Percentiles rank a stretch among this genome's conserved stretches.
Conservation (phyloP, 306 rosid species). For the Lotus japonicus region DNA sequence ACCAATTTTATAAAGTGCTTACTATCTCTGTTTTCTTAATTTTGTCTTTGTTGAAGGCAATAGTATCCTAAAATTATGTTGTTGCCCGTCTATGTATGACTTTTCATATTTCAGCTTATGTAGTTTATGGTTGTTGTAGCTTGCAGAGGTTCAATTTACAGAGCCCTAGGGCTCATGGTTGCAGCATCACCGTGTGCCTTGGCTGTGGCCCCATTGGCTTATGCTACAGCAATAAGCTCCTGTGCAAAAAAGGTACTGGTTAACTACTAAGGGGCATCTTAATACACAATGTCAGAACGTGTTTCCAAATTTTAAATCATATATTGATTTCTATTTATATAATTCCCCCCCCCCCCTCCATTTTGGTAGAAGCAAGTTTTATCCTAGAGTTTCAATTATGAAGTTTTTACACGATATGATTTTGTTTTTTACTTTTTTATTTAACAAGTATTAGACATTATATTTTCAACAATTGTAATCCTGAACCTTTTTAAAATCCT, state of each 20-base stretch:
- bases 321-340: neutral
- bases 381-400: slow-evolving; percentile 9
- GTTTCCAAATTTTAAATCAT: neutral
- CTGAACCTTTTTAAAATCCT: neutral
- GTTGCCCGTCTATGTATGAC: neutral
- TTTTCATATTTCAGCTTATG: slow-evolving; percentile 28
- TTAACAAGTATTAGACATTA: neutral
- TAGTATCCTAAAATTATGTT: neutral
- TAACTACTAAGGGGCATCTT: neutral
- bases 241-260: slow-evolving; percentile 79
- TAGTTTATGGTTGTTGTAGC: slow-evolving; percentile 46
- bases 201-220: slow-evolving; percentile 96
- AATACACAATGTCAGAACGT: neutral
- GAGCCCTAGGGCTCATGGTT: slow-evolving; percentile 97
- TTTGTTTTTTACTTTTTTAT: neutral
- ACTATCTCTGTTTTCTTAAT: neutral
- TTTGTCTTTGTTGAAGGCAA: neutral
- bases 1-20: neutral
- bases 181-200: slow-evolving; percentile 99
- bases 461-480: neutral
- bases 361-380: slow-evolving; percentile 4
- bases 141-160: slow-evolving; percentile 92
- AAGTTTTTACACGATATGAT: neutral
- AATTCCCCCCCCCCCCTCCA: neutral
- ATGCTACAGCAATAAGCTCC: slow-evolving; percentile 94